Percentiles rank a stretch among this genome's conserved stretches.
These are phyloP conservation scores for Hypoxylon intermedium DNA, from an alignment of 495 filamentous ascomycete species.

Conservation along the genomic window DNA sequence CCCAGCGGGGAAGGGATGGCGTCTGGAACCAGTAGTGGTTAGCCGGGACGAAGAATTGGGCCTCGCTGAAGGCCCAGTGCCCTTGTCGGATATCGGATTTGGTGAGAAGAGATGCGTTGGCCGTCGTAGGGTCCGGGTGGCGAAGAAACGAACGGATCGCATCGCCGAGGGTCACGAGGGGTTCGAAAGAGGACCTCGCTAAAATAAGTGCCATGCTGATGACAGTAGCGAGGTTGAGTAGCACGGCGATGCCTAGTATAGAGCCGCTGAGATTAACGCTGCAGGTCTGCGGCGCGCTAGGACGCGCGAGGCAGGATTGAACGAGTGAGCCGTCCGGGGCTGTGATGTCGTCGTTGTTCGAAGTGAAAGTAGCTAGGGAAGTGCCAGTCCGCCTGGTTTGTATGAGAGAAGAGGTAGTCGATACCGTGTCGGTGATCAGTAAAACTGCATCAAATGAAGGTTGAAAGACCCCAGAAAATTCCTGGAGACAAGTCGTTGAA, in stretches of 20 bases:
- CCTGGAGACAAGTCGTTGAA: slow-evolving; percentile 18
- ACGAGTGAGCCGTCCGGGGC: slow-evolving; percentile 36
- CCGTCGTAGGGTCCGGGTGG: slow-evolving; percentile 44
- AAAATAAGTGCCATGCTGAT: slow-evolving; percentile 45
- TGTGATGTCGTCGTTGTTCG: slow-evolving; percentile 24
- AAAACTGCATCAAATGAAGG: slow-evolving; percentile 45
- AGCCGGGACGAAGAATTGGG: slow-evolving; percentile 49
- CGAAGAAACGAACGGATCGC: slow-evolving; percentile 55
- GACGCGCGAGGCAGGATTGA: slow-evolving; percentile 46
- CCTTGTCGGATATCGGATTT: slow-evolving; percentile 50
- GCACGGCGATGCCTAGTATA: slow-evolving; percentile 48
- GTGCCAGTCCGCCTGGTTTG: slow-evolving; percentile 37
- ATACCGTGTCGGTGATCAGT: slow-evolving; percentile 41
- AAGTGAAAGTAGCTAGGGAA: slow-evolving; percentile 26
- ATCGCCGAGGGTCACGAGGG: slow-evolving; percentile 55
- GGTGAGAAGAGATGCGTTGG: slow-evolving; percentile 47
- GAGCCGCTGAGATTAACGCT: slow-evolving; percentile 50
- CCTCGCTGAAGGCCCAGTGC: slow-evolving; percentile 45
- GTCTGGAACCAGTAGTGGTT: slow-evolving; percentile 52
- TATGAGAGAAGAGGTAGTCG: slow-evolving; percentile 42
- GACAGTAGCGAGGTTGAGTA: slow-evolving; percentile 51
- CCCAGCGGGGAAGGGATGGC: slow-evolving; percentile 48
- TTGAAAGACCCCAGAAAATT: slow-evolving; percentile 41
- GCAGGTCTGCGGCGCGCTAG: slow-evolving; percentile 42
- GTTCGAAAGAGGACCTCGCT: slow-evolving; percentile 42